Base-by-base conservation (phyloP, 352 stramenopile species). In the Thalassiosira livingstoniorum region DNA sequence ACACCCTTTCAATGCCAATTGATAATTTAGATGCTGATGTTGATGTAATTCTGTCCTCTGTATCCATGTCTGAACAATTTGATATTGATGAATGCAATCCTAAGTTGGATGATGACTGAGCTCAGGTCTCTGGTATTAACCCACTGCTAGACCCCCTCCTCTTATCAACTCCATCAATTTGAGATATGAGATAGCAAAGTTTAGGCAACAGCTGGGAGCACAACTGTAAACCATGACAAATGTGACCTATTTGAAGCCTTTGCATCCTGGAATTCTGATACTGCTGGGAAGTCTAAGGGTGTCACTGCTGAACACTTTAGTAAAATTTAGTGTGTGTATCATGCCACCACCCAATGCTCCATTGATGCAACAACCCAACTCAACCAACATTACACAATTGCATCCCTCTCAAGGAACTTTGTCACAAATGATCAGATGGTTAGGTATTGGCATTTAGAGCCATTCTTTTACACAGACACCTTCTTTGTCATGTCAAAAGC, bases 401-500 rank as follows among this genome's bases (percentile, higher is more conserved):
- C 68, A 4, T 65, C 61, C 15, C 34, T 79, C 21, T 74, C 80
- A 2, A 34, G 70, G n/a, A 75, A 85, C 25, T 83, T 85, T 60
- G 15, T 32, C 2, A 86, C 80, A n/a, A 86, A 86, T 67, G 65
- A 86, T 70, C 29, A 65, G 4, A 75, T 75, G 37, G 11, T 86
- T 1, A 4, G 77, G 13, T 80, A 85, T 37, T 53, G 73, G 42
- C 53, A 70, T 7, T 63, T 86, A 5, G 68, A 80, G 1, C 72
- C 47, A n/a, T 21, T 35, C 2, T 87, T 90, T 31, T 89, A 71
- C 63, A 89, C 62, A 29, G 80, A 90, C 27, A 87, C 80, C 18
- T 74, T 87, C 23, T 86, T 86, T 72, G 76, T 84, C 2, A 87
- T 82, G 1, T 39, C 0, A 0, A 78, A 86, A 29, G 45, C 71